Conservation (phyloP, 2,329 filamentous ascomycete species). For the Pseudogymnoascus verrucosus region DNA sequence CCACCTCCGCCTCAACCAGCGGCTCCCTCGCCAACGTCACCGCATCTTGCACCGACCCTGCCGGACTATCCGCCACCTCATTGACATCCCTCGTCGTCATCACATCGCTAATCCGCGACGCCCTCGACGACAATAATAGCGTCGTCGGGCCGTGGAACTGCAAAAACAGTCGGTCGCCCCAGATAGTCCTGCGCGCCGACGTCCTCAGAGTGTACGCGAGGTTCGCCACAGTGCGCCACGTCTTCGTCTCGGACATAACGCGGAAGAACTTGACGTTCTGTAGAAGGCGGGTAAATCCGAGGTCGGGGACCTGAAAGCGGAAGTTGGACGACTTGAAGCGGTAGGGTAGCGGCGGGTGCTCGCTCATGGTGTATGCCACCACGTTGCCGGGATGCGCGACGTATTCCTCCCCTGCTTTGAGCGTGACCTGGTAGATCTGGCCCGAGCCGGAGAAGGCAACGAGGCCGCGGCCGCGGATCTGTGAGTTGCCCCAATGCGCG, state of each 20-base stretch:
- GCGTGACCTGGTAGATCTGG: conserved; percentile 77
- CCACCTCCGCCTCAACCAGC: conserved; percentile 23
- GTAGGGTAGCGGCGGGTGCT: conserved; percentile 71
- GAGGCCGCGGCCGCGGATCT: conserved; percentile 79
- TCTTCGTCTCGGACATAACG: conserved; percentile 60
- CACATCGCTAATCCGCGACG: conserved; percentile 67
- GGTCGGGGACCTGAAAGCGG: conserved; percentile 67
- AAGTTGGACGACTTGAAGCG: conserved; percentile 72
- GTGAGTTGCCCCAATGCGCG: conserved; percentile 85
- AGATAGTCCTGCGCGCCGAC: conserved; percentile 71
- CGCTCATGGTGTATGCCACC: conserved; percentile 76
- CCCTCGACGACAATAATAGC: conserved; percentile 82
- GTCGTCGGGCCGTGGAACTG: conserved; percentile 82
- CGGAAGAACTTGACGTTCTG: conserved; percentile 66
- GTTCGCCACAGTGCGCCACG: conserved; percentile 63
- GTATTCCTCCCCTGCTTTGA: conserved; percentile 80
- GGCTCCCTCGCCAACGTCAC: conserved; percentile 40
- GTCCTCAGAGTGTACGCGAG: conserved; percentile 64
- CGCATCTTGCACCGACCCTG: conserved; percentile 59
- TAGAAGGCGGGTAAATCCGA: conserved; percentile 54
- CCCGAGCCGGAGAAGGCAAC: conserved; percentile 78
- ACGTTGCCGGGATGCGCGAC: conserved; percentile 87
- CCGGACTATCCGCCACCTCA: conserved; percentile 77
- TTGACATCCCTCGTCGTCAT: conserved; percentile 74
- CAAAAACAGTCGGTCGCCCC: conserved; percentile 88